Evolutionary conservation across 176 grass and related monocot genomes (phyloP), one percentile per base, ranked within the genome.

Genomic region (Hyparrhenia diplandra): DNA sequence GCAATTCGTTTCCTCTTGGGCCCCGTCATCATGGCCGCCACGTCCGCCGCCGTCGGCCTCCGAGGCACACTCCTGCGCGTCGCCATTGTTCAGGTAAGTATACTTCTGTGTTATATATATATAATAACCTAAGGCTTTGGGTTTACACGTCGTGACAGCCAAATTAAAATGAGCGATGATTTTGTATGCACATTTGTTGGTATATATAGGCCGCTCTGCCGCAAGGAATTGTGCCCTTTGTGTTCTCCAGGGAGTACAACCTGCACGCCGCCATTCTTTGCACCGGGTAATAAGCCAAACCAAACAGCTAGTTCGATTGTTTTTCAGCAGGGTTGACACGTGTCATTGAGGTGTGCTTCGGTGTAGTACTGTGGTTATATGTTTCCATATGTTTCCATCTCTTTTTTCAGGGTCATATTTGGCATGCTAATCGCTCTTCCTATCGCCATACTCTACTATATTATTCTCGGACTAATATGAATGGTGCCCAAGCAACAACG

Each of bases 191-290:
- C 51, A 29, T 43, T 2, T 79, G 52, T 62, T 61, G 61, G 47
- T 32, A 32, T 72, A 98, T 32, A 32, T 72, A 98, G 95, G 95
- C 95, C 10, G 88, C 95, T 28, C 90, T 94, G 75, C 95, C 92
- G 1, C 95, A 91, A 77, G 95, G 92, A 36, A 94, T 98, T 3
- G 95, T 98, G 49, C 95, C 95, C 8, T 98, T 98, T 24, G 95
- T 98, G 46, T 98, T 98, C 85, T 90, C 90, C 34, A 98, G 91
- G 79, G 92, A 98, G 32, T 94, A 98, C 75, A 93, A 88, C 16
- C 86, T 98, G 42, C 92, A 94, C 52, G 92, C 90, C 24, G 20
- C 95, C 85, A 80, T 93, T 77, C 8, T 94, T 34, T 89, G 88
- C 75, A 98, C 95, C 13, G 86, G 85, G 95, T 47, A 21, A 87